Evolutionary conservation across 139 green algal genomes (phyloP), one percentile per base, ranked within the genome.

Genomic region (Yamagishiella unicocca): DNA sequence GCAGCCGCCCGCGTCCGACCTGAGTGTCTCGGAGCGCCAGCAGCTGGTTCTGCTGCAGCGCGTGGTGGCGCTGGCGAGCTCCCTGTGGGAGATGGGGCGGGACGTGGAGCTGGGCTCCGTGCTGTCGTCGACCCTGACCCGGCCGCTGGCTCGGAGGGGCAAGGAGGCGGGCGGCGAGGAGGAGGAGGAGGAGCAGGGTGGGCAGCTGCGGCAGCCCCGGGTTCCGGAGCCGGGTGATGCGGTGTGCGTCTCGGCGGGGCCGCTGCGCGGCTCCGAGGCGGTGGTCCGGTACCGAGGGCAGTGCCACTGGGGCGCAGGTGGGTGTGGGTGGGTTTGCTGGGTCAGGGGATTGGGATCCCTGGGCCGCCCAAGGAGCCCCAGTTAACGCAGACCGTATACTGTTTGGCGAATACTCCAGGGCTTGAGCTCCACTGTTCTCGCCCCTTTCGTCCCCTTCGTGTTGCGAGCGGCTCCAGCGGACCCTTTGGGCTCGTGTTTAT

Each of bases 41-140:
- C 80, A 76, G 62, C 43, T 86, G 80, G 62, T 31, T 5, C n/a
- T 66, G 61, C 43, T 77, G 80, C 62, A 86, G 43, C 80, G 80
- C 22, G 80, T 86, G 42, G 62, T 86, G 42, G 21, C 42, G n/a
- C 10, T 86, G 22, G 80, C 80, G 31, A 43, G 33, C 9, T 66
- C 42, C 2, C 80, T 86, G 43, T 42, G 53, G n/a, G 80, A 86
- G 62, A 24, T 19, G n/a, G 62, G 62, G 0, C 62, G 43, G 25
- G 19, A 45, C 3, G 42, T 37, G 80, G 80, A 64, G 62, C 61
- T 86, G 62, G 42, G 37, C 19, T 42, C 43, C 2, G 62, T 86
- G 43, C 80, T 86, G 42, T 77, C 80, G 2, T 86, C 80, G 2
- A 77, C 80, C 0, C 42, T 77, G n/a, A 73, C 42, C 17, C 35